Evolutionary conservation across 2,329 filamentous ascomycete genomes (phyloP).

Genomic region (Penicillium brevicompactum): DNA sequence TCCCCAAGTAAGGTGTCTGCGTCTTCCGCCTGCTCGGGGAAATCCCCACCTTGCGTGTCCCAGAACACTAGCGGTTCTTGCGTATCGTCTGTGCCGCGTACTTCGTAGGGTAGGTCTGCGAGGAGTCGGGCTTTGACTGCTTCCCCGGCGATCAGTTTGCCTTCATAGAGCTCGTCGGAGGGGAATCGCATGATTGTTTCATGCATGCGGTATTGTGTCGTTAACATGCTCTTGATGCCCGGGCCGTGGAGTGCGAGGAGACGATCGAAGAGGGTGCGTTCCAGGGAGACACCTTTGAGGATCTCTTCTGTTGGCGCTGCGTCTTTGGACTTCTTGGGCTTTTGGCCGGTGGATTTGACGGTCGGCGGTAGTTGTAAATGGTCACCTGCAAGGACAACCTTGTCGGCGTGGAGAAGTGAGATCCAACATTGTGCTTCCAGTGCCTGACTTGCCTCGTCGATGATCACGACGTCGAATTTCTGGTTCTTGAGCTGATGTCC

Average conservation of each 20-base stretch:
- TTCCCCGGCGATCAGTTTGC: slow-evolving; percentile 77
- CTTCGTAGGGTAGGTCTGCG: slow-evolving; percentile 74
- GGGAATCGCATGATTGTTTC: slow-evolving; percentile 94
- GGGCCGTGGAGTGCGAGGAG: slow-evolving; percentile 79
- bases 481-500: slow-evolving; percentile 78
- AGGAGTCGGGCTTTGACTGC: slow-evolving; percentile 74
- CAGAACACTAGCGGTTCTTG: slow-evolving; percentile 86
- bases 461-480: slow-evolving; percentile 88
- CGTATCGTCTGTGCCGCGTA: slow-evolving; percentile 82
- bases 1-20: slow-evolving; percentile 64
- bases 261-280: slow-evolving; percentile 91
- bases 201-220: slow-evolving; percentile 98
- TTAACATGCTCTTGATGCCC: slow-evolving; percentile 89
- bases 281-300: slow-evolving; percentile 64
- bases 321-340: slow-evolving; percentile 41
- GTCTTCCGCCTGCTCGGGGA: slow-evolving; percentile 79
- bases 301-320: slow-evolving; percentile 36
- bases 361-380: slow-evolving; percentile 93
- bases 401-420: slow-evolving; percentile 74
- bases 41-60: slow-evolving; percentile 94
- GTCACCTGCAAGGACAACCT: slow-evolving; percentile 89
- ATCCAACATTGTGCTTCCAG: slow-evolving; percentile 98
- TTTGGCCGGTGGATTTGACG: slow-evolving; percentile 71
- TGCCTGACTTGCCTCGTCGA: slow-evolving; percentile 95
- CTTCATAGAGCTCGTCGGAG: slow-evolving; percentile 83